Conservation (phyloP, 169 alveolate species). For the Eimeria falciformis region DNA sequence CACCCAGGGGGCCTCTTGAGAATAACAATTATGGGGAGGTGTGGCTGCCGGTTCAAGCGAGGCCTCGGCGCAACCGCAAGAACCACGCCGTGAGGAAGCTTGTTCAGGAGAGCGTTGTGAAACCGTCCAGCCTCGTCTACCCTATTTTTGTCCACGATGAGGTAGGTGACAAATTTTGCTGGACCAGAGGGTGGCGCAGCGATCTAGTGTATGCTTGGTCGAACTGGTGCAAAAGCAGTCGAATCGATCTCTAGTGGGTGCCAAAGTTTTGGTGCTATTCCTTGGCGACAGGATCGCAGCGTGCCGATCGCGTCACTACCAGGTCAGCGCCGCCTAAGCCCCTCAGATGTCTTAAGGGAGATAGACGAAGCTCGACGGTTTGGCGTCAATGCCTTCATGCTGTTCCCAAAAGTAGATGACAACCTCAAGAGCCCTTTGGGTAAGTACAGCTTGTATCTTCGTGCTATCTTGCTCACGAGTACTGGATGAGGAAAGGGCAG, state of each 20-base stretch:
- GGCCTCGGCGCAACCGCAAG: slow-evolving; percentile 78
- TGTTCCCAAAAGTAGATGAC: slow-evolving; percentile 82
- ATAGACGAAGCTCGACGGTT: slow-evolving; percentile 81
- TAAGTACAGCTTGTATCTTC: background rate
- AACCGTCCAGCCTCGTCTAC: slow-evolving; percentile 82
- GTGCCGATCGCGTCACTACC: slow-evolving; percentile 80
- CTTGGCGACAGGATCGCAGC: slow-evolving; percentile 74
- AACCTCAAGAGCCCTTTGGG: slow-evolving; percentile 79
- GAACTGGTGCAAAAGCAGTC: too few relatives aligned
- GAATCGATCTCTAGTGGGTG: too few relatives aligned
- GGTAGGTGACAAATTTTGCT: slow-evolving; percentile 52
- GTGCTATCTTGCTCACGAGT: too few relatives aligned
- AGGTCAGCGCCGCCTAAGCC: slow-evolving; percentile 79
- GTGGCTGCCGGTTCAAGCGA: slow-evolving; percentile 74
- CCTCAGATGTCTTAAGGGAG: slow-evolving; percentile 80
- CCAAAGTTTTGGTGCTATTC: too few relatives aligned
- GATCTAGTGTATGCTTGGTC: background rate
- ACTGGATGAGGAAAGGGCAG: too few relatives aligned
- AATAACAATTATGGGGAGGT: slow-evolving; percentile 76
- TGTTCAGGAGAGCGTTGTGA: slow-evolving; percentile 80
- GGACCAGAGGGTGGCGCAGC: background rate
- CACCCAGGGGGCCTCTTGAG: slow-evolving; percentile 75
- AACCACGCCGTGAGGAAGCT: slow-evolving; percentile 67
- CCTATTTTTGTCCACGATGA: slow-evolving; percentile 84
- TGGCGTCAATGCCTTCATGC: slow-evolving; percentile 83